Percentiles rank a stretch among this genome's conserved stretches.
Evolutionary conservation across 2,329 filamentous ascomycete species (phyloP).

Genomic region (Annulohypoxylon truncatum): DNA sequence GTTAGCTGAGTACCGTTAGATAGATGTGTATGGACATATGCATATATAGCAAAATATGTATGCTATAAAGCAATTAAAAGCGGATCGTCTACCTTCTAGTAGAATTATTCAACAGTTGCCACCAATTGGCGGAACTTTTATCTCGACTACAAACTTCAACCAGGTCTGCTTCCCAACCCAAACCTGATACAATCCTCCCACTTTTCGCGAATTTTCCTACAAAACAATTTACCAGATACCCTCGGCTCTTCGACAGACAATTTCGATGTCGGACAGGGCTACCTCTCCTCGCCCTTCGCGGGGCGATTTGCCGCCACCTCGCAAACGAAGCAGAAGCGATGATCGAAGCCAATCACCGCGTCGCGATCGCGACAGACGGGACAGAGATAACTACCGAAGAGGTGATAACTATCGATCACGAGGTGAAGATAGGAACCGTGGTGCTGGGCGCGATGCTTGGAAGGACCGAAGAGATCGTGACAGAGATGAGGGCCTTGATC

Average conservation of each 20-base stretch:
- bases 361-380: conserved; percentile 36
- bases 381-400: conserved; percentile 37
- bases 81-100: no score
- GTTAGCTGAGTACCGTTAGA: no score
- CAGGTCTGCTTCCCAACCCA: not conserved
- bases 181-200: not conserved
- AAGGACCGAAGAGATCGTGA: conserved; percentile 21
- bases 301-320: conserved; percentile 43
- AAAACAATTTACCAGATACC: not conserved
- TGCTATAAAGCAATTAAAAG: no score
- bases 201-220: not conserved
- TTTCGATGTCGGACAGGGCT: conserved; percentile 43
- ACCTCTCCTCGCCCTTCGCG: conserved; percentile 37
- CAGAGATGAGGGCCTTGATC: conserved; percentile 14
- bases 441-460: conserved; percentile 15
- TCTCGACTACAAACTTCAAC: not conserved
- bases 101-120: not conserved
- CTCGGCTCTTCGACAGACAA: not conserved
- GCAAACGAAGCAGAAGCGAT: conserved; percentile 38
- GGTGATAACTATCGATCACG: conserved; percentile 42
- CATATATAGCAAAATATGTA: no score
- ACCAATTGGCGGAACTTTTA: not conserved
- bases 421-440: conserved; percentile 27
- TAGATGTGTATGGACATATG: no score
- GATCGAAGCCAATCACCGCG: conserved; percentile 48